Evolutionary conservation across 768 basidiomycete genomes (phyloP).

Genomic region (Boletus rubescentipes): DNA sequence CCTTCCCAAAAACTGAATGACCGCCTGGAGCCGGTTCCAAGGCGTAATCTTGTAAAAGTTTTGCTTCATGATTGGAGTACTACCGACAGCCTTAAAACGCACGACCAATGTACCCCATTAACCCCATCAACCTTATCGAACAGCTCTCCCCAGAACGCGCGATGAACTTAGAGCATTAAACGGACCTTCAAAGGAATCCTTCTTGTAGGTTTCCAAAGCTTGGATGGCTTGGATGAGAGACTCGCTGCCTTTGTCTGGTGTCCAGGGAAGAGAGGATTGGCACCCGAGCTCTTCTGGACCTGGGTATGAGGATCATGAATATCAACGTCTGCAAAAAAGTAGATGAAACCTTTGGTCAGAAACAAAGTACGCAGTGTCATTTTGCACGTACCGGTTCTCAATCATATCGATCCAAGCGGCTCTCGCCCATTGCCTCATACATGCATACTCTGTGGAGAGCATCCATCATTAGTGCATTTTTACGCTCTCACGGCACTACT

Average conservation of each 20-base stretch:
- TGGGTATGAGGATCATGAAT: too few relatives aligned
- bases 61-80: conserved; percentile 98
- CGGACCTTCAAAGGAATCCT: conserved; percentile 77
- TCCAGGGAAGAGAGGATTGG: conserved; percentile 31
- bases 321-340: too few relatives aligned
- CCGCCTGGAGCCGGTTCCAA: conserved; percentile 90
- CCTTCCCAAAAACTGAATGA: conserved; percentile 88
- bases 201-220: conserved; percentile 84
- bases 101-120: conserved; percentile 68
- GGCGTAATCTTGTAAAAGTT: conserved; percentile 98
- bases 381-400: too few relatives aligned
- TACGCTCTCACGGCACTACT: too few relatives aligned
- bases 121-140: not conserved
- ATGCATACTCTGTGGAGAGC: too few relatives aligned
- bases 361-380: too few relatives aligned
- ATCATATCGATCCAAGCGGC: too few relatives aligned
- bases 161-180: not conserved
- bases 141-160: not conserved
- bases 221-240: conserved; percentile 50
- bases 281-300: conserved; percentile 36
- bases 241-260: conserved; percentile 32
- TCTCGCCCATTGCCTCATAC: too few relatives aligned
- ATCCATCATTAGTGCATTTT: too few relatives aligned
- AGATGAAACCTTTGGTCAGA: too few relatives aligned
- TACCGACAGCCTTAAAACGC: conserved; percentile 95